Evolutionary conservation across 768 basidiomycete species (phyloP).

Genomic region (Plicaturopsis crispa): DNA sequence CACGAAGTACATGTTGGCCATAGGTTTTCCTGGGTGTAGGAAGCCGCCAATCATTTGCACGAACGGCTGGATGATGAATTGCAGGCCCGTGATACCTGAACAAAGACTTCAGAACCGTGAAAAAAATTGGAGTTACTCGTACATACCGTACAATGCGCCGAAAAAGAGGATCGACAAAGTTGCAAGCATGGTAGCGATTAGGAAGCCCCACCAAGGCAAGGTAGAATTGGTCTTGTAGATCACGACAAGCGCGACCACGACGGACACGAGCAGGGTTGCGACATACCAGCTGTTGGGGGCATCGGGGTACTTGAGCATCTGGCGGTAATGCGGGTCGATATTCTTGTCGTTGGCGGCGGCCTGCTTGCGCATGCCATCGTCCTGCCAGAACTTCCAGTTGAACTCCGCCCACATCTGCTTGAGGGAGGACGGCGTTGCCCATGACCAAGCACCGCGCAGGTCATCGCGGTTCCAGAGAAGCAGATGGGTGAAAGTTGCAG

Average conservation of each 20-base stretch:
- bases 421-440: slow-evolving; percentile 30
- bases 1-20: slow-evolving; percentile 31
- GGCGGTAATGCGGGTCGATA: slow-evolving; percentile 41
- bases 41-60: slow-evolving; percentile 37
- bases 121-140: too few relatives aligned
- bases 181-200: slow-evolving; percentile 34
- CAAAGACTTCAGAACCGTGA: too few relatives aligned
- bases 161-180: slow-evolving; percentile 40
- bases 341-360: slow-evolving; percentile 19
- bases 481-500: slow-evolving; percentile 39
- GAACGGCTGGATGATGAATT: slow-evolving; percentile 40
- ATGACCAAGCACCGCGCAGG: slow-evolving; percentile 34
- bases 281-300: slow-evolving; percentile 25
- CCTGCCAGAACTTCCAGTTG: slow-evolving; percentile 34
- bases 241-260: slow-evolving; percentile 30
- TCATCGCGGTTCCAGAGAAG: slow-evolving; percentile 39
- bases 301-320: slow-evolving; percentile 40
- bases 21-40: slow-evolving; percentile 23
- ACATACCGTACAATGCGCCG: slow-evolving; percentile 31
- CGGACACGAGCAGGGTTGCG: slow-evolving; percentile 10
- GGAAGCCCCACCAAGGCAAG: slow-evolving; percentile 45
- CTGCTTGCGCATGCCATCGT: slow-evolving; percentile 29
- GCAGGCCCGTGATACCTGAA: slow-evolving; percentile 35
- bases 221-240: slow-evolving; percentile 41
- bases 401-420: slow-evolving; percentile 25